Evolutionary conservation across 2,329 filamentous ascomycete species (phyloP).

Genomic region (Trichoderma sp.): DNA sequence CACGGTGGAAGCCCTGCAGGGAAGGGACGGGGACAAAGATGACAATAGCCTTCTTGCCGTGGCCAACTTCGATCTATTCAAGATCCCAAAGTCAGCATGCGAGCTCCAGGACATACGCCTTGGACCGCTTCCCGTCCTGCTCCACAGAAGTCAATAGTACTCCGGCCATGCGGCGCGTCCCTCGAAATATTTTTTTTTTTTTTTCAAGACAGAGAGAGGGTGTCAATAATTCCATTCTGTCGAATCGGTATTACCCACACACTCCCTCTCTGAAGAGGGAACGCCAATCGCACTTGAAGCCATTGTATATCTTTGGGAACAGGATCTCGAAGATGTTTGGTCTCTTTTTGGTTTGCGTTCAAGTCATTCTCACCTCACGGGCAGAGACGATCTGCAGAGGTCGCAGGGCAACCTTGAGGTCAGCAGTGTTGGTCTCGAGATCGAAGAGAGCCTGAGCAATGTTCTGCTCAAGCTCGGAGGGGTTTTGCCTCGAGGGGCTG

Average conservation of each 20-base stretch:
- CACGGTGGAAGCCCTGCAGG: slow-evolving; percentile 97
- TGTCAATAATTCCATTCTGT: slow-evolving; percentile 23
- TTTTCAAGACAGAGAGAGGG: background rate
- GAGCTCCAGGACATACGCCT: slow-evolving; percentile 66
- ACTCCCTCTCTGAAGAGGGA: slow-evolving; percentile 21
- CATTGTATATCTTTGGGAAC: slow-evolving; percentile 42
- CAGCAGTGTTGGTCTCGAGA: slow-evolving; percentile 98
- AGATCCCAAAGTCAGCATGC: slow-evolving; percentile 70
- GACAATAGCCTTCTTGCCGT: slow-evolving; percentile 99
- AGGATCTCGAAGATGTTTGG: slow-evolving; percentile 38
- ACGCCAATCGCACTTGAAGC: slow-evolving; percentile 27
- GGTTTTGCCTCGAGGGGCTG: slow-evolving; percentile 93
- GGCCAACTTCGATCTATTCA: slow-evolving; percentile 96
- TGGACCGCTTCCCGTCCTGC: slow-evolving; percentile 76
- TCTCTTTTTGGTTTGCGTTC: slow-evolving; percentile 19
- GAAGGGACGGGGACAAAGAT: slow-evolving; percentile 99
- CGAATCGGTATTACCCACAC: slow-evolving; percentile 24
- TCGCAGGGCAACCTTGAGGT: slow-evolving; percentile 93
- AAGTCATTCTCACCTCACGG: slow-evolving; percentile 83
- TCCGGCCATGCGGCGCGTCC: slow-evolving; percentile 32
- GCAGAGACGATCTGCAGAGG: slow-evolving; percentile 99
- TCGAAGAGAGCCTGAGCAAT: slow-evolving; percentile 98
- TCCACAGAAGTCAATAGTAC: slow-evolving; percentile 50
- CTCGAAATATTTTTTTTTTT: background rate
- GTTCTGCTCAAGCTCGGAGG: slow-evolving; percentile 94